phyloP scores from a whole-genome alignment of 768 basidiomycete species.

The Coprinellus aureogranulatus region DNA sequence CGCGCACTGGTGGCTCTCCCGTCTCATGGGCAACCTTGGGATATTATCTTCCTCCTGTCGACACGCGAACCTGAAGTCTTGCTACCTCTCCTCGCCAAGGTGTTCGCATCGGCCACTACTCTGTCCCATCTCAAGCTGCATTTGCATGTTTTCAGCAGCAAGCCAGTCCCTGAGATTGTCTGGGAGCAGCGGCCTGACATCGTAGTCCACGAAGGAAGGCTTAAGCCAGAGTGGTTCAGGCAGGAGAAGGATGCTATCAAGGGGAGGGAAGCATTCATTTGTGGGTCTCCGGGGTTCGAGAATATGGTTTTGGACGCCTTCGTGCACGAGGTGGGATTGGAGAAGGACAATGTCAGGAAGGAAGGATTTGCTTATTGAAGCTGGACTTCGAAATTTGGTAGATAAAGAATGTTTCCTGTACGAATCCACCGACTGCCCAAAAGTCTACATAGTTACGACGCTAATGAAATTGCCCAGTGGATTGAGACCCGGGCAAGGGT shows the following conservation, averaged over 20 bases:
- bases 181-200: conserved; percentile 7
- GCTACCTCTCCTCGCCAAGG: conserved; percentile 38
- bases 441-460: too few species aligned
- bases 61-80: conserved; percentile 55
- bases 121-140: conserved; percentile 21
- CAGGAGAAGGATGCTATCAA: conserved; percentile 11
- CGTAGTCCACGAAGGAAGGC: conserved; percentile 18
- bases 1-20: conserved; percentile 14
- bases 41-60: conserved; percentile 49
- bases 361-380: conserved; percentile 49
- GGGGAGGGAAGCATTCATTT: conserved; percentile 41
- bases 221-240: conserved; percentile 18
- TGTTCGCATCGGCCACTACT: conserved; percentile 13
- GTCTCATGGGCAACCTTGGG: conserved; percentile 16
- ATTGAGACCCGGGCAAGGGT: too few species aligned
- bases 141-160: conserved; percentile 41
- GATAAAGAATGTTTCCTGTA: too few species aligned
- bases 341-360: conserved; percentile 27
- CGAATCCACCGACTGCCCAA: too few species aligned
- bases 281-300: conserved; percentile 51
- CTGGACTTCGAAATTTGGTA: too few species aligned
- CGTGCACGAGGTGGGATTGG: conserved; percentile 31
- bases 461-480: too few species aligned
- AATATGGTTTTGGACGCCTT: conserved; percentile 32
- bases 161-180: not conserved